Conservation (phyloP, 148 eudicot genomes). For the Suaeda aralocaspica region DNA sequence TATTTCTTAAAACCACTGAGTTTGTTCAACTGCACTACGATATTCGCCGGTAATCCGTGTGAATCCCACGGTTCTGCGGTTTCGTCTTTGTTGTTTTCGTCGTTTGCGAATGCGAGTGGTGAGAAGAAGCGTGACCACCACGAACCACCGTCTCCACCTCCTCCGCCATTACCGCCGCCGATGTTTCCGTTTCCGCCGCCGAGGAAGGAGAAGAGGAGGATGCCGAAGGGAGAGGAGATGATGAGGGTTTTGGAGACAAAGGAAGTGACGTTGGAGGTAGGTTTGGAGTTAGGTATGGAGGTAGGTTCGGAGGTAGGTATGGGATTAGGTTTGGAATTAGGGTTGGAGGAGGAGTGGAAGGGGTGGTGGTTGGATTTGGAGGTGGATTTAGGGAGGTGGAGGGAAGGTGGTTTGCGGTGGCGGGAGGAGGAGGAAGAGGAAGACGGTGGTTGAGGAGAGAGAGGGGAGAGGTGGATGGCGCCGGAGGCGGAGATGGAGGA, state of each 20-base stretch:
- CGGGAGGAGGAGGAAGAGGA: neutral
- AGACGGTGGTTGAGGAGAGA: slow-evolving; percentile 2
- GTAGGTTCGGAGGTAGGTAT: slow-evolving; percentile 12
- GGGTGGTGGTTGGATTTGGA: slow-evolving; percentile 7
- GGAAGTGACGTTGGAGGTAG: neutral
- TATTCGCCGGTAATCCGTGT: slow-evolving; percentile 76
- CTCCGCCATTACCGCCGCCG: slow-evolving; percentile 36
- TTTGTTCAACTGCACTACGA: slow-evolving; percentile 56
- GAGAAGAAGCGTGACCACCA: slow-evolving; percentile 55
- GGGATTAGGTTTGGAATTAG: slow-evolving; percentile 1
- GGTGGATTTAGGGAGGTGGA: slow-evolving; percentile 30
- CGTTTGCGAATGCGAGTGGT: slow-evolving; percentile 46
- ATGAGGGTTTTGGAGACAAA: slow-evolving; percentile 33
- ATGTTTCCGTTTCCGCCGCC: slow-evolving; percentile 18
- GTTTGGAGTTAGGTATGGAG: neutral
- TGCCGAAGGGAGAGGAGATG: slow-evolving; percentile 35
- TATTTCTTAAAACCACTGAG: slow-evolving; percentile 77
- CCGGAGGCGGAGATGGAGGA: slow-evolving; percentile 10
- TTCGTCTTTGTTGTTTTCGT: slow-evolving; percentile 42
- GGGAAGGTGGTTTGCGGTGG: slow-evolving; percentile 2
- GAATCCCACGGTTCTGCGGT: slow-evolving; percentile 60
- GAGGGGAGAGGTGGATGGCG: neutral
- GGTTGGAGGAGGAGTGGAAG: slow-evolving; percentile 15
- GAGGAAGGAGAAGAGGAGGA: slow-evolving; percentile 24
- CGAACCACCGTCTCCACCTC: slow-evolving; percentile 34